These are phyloP conservation scores for Lactarius hengduanensis DNA, from an alignment of 768 basidiomycete species.

Conservation along the genomic window DNA sequence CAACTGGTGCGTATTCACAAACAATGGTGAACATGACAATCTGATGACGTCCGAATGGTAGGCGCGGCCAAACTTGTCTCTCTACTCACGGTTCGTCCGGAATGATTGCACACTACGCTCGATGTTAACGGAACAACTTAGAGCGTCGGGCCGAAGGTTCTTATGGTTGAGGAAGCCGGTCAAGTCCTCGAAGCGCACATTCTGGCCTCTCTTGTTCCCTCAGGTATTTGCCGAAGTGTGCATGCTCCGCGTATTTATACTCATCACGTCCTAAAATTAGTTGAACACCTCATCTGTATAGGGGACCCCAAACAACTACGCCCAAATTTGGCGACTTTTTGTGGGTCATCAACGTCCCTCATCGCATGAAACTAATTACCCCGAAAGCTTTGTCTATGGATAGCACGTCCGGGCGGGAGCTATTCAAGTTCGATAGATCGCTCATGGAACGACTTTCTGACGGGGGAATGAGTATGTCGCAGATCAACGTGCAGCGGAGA, in stretches of 20 bases:
- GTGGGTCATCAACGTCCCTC: slow-evolving; percentile 38
- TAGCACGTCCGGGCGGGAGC: slow-evolving; percentile 48
- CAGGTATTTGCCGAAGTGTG: slow-evolving; percentile 14
- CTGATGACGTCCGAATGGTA: slow-evolving; percentile 30
- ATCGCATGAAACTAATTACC: slow-evolving; percentile 1
- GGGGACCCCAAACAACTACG: slow-evolving; percentile 78
- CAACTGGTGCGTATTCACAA: slow-evolving; percentile 51
- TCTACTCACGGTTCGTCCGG: slow-evolving; percentile 50
- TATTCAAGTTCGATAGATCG: slow-evolving; percentile 65
- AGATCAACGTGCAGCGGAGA: slow-evolving; percentile 67
- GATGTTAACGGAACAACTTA: slow-evolving; percentile 32
- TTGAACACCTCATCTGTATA: slow-evolving; percentile 74
- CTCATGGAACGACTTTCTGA: slow-evolving; percentile 71
- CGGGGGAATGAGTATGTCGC: slow-evolving; percentile 62
- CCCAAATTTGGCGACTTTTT: slow-evolving; percentile 62
- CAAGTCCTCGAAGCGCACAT: slow-evolving; percentile 82
- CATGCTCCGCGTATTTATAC: neutral
- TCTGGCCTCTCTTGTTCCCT: slow-evolving; percentile 58
- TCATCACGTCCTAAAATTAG: slow-evolving; percentile 17
- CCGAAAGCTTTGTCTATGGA: slow-evolving; percentile 65
- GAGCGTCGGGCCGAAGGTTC: slow-evolving; percentile 57
- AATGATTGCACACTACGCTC: too few species aligned
- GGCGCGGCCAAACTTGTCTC: slow-evolving; percentile 67
- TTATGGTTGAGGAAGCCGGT: slow-evolving; percentile 79
- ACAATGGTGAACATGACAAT: neutral